Conservation (phyloP, 192 early-diverging fungal species). For the Backusella macrospora region DNA sequence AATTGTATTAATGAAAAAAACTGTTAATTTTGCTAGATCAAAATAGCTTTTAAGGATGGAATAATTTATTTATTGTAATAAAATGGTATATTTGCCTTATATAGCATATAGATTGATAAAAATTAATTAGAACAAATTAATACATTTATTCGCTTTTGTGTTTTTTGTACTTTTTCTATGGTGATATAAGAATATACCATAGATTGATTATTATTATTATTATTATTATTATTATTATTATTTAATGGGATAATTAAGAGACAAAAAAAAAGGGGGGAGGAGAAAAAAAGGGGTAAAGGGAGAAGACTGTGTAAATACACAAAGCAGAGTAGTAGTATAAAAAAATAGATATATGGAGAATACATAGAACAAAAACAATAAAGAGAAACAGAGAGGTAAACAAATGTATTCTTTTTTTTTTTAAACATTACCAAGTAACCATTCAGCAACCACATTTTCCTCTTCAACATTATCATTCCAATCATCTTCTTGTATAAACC, state of each 20-base stretch:
- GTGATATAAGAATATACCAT: no score
- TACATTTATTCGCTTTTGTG: no score
- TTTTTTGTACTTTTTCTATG: no score
- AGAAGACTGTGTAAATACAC: background rate
- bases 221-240: conserved; percentile 3
- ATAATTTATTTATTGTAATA: no score
- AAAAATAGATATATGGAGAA: background rate
- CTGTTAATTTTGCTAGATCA: no score
- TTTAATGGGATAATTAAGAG: background rate
- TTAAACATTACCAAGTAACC: conserved; percentile 20
- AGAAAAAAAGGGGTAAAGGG: background rate
- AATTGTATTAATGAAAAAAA: no score
- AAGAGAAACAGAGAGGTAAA: background rate
- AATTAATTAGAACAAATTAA: no score
- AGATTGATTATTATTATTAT: no score
- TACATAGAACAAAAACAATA: background rate
- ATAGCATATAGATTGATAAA: no score
- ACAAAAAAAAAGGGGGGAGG: background rate
- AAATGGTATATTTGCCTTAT: no score
- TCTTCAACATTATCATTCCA: conserved; percentile 17
- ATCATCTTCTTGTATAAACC: conserved; percentile 23
- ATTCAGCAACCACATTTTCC: conserved; percentile 14
- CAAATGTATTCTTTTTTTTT: background rate
- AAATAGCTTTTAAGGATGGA: no score
- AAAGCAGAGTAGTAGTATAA: background rate